These are phyloP conservation scores for Evernia prunastri DNA, from an alignment of 495 filamentous ascomycete species.

Conservation along the genomic window DNA sequence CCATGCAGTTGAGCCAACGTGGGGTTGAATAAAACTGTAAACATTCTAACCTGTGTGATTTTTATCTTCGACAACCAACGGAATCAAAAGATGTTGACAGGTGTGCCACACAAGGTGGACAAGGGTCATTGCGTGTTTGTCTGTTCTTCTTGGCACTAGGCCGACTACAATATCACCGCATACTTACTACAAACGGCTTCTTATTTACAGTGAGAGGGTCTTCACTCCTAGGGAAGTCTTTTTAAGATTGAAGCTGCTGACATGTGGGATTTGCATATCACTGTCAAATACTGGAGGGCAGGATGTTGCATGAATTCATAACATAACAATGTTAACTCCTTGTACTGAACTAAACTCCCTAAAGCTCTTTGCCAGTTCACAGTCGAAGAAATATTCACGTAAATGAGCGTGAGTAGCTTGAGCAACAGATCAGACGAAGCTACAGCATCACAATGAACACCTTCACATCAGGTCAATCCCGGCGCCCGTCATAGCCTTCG, in stretches of 20 bases:
- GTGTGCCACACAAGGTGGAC: background rate
- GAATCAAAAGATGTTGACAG: background rate
- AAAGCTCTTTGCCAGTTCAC: slow-evolving; percentile 16
- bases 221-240: no score
- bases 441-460: slow-evolving; percentile 9
- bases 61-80: background rate
- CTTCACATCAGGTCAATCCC: background rate
- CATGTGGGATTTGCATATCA: background rate
- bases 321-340: slow-evolving; percentile 2
- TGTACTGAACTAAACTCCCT: slow-evolving; percentile 4
- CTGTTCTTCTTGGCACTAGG: background rate
- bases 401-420: slow-evolving; percentile 23
- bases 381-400: slow-evolving; percentile 16
- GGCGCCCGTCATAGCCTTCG: slow-evolving; percentile 11
- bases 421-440: slow-evolving; percentile 16
- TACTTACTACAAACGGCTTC: background rate
- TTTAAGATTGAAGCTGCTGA: background rate
- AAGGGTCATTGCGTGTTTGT: background rate
- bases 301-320: slow-evolving; percentile 8
- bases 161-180: background rate
- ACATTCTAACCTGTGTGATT: background rate
- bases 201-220: background rate
- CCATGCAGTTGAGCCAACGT: slow-evolving; percentile 7
- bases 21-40: background rate
- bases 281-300: background rate